Base-by-base conservation (phyloP, 2,329 filamentous ascomycete species). In the Neocucurbitaria cava region DNA sequence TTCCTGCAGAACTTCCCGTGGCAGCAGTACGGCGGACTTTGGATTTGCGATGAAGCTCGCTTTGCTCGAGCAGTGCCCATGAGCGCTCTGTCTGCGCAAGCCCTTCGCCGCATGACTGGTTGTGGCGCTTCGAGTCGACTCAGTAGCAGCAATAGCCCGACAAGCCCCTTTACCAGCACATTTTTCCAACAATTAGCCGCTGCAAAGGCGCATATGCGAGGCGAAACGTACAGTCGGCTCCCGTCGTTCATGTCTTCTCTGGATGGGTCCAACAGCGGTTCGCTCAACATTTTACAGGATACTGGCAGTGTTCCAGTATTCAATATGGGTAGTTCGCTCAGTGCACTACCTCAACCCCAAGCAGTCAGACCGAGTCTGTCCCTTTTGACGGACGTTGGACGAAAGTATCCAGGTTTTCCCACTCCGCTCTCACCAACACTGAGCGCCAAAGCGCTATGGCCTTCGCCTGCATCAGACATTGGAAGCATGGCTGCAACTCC, bases 1-100 rank as follows among this genome's bases (percentile, higher is more conserved):
- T 77, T 76, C 41, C 61, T 75, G 7, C 62, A 57, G n/a, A 73
- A 62, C 47, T 76, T 77, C 46, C 74, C 74, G 0, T 77, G 74
- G 74, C 69, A 71, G 21, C 65, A 73, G 47, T 77, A 74, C 54
- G 73, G 73, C 10, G 69, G 72, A 28, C 64, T 77, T 11, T 76
- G 73, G 72, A 67, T 70, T 18, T 62, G 71, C 28, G 71, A 75
- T 11, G 73, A 76, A 45, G 70, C 71, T 39, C 70, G 74, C n/a
- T 77, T 77, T 52, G 71, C 74, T 43, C 65, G 68, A 30, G 59
- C 64, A 9, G 62, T 68, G 28, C 58, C 50, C 4, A 52, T 74
- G 20, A 64, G 65, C 10, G 39, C 64, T 23, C 44, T 67, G 7
- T 63, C 52, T 43, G 66, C 67, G 36, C 59, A 71, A 39, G 64